Percentiles rank a stretch among this genome's conserved stretches.
phyloP scores from a whole-genome alignment of 257 asterid species.

The Prunella vulgaris region DNA sequence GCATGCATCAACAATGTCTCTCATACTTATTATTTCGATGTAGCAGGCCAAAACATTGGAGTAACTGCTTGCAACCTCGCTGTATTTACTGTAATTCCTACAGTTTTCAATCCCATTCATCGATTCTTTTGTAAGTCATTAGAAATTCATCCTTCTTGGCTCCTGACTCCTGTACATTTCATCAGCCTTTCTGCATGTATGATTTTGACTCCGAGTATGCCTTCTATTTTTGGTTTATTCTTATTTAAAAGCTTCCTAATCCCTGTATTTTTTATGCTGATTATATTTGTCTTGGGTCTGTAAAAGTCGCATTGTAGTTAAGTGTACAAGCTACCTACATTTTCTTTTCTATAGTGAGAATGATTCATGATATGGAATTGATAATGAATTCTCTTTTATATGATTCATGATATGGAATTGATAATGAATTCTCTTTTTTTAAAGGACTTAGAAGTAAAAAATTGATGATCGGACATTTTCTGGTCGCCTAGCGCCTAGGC shows the following conservation, averaged over 20 bases:
- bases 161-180: background rate
- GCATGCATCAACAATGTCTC: background rate
- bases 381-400: too few species aligned
- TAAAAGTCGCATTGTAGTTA: background rate
- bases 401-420: too few species aligned
- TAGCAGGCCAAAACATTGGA: conserved; percentile 67
- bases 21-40: conserved; percentile 25
- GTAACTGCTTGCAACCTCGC: background rate
- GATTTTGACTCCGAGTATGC: conserved; percentile 6
- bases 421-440: too few species aligned
- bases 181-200: conserved; percentile 9
- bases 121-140: conserved; percentile 1
- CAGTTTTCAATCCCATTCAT: background rate
- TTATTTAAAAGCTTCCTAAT: background rate
- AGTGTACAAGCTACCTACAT: background rate
- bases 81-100: background rate
- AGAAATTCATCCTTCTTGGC: background rate
- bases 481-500: too few species aligned
- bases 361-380: too few species aligned
- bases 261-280: background rate
- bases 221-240: background rate
- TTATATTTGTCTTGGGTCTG: background rate
- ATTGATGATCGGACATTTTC: too few species aligned
- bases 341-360: too few species aligned
- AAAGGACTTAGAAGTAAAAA: too few species aligned